phyloP scores from a whole-genome alignment of 2,329 filamentous ascomycete species.

The Lecanicillium sp. region DNA sequence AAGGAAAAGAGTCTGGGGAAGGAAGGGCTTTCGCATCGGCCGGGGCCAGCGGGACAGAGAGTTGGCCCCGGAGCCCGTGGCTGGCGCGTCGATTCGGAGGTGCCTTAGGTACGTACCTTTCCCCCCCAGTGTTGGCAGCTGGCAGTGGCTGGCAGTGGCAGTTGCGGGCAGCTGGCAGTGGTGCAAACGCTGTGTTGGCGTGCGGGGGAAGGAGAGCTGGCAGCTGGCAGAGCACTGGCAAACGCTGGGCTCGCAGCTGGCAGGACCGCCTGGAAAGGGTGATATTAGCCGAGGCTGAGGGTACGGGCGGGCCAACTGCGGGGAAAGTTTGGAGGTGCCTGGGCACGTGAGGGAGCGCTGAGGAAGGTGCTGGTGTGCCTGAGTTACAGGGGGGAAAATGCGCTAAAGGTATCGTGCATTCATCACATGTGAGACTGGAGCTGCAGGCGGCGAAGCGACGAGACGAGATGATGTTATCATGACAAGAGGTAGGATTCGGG shows the following conservation, averaged over 20 bases:
- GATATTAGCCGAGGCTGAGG: too few relatives aligned
- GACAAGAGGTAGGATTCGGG: background rate
- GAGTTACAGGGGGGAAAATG: too few relatives aligned
- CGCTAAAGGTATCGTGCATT: too few relatives aligned
- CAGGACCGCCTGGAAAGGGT: too few relatives aligned
- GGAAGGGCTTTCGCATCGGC: background rate
- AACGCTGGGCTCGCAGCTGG: too few relatives aligned
- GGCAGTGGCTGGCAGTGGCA: background rate
- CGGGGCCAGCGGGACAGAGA: constrained; percentile 3
- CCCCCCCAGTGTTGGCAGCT: constrained; percentile 6
- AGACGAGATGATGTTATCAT: background rate
- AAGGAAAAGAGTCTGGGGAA: constrained; percentile 9
- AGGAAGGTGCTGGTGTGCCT: too few relatives aligned
- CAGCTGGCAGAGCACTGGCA: too few relatives aligned
- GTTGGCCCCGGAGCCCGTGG: constrained; percentile 10
- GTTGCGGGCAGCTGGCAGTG: background rate
- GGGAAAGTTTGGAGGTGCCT: background rate
- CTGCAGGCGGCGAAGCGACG: background rate
- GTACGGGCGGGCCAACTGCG: background rate
- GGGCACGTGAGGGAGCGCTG: background rate
- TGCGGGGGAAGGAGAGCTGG: constrained; percentile 1
- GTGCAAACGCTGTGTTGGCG: constrained; percentile 1
- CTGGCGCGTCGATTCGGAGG: background rate
- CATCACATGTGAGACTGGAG: background rate
- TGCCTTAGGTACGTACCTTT: too few relatives aligned